Base-by-base conservation (phyloP, 2,329 filamentous ascomycete genomes). In the Orbilia blumenaviensis region DNA sequence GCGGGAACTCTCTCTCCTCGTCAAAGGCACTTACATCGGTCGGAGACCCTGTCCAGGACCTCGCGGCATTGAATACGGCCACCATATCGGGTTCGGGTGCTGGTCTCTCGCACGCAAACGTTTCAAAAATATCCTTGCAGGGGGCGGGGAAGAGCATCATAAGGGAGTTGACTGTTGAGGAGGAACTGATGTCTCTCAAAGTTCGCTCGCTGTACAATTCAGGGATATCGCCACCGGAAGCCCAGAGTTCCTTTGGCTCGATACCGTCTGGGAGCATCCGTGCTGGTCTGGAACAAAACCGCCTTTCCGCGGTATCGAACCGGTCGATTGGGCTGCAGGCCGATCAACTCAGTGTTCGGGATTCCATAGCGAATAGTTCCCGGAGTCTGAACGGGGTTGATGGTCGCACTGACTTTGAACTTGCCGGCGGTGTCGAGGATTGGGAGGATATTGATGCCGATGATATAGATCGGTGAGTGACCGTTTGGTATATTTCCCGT, bases 371-470 rank as follows among this genome's bases (percentile, higher is more conserved):
- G 36, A 78, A 78, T 34, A 50, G 75, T 42, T 41, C 71, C 34
- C 46, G 29, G 18, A 66, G 67, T 12, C 9, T 68, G 42, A 66
- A 62, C 42, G 81, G 79, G 83, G 83, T 27, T 42, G 50, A 72
- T n/a, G 38, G 48, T 16, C 74, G 77, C 48, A 73, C 68, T 42
- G 78, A 79, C 56, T 84, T 85, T 74, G 86, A 88, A 79, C 82
- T 86, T 42, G 87, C 87, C 12, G 88, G 14, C 83, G 79, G 79
- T 9, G 64, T 90, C 18, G 89, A 91, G 81, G 89, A 91, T 80
- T 91, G 88, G 89, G 87, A 90, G 79, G 87, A 90, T 78, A 83
- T 91, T 1, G 84, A 88, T 63, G 87, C 86, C 32, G 84, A 84
- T 58, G 86, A 89, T 81, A 87, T 91, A 77, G 89, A 91, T 82